Evolutionary conservation across 306 rosid species (phyloP).

Genomic region (Casuarina cunninghamiana): DNA sequence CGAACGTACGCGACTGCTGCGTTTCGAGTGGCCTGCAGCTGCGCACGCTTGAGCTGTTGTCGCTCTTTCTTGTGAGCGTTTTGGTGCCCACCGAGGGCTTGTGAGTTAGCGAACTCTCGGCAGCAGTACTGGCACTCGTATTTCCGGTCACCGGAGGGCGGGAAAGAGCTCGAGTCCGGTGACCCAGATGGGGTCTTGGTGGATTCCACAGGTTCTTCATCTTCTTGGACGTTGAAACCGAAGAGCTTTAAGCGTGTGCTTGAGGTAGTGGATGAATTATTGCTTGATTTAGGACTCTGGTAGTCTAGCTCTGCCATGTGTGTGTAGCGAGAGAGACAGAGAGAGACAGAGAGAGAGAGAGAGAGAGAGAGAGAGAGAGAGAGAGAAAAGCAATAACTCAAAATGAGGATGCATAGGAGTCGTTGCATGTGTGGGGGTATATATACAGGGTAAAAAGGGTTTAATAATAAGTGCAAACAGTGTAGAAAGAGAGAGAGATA

Average conservation of each 20-base stretch:
- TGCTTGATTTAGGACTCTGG: slow-evolving; percentile 44
- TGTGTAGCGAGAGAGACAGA: neutral
- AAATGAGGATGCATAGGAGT: slow-evolving; percentile 36
- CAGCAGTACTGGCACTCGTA: slow-evolving; percentile 96
- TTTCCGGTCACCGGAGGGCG: slow-evolving; percentile 69
- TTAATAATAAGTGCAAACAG: slow-evolving; percentile 19
- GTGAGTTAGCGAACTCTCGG: slow-evolving; percentile 93
- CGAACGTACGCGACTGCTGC: slow-evolving; percentile 81
- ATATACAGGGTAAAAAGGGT: slow-evolving; percentile 41
- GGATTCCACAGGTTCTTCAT: slow-evolving; percentile 55
- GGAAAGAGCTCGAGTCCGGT: slow-evolving; percentile 60
- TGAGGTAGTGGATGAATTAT: slow-evolving; percentile 30
- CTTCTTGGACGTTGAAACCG: slow-evolving; percentile 78
- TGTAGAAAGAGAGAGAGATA: slow-evolving; percentile 24
- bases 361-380: slow-evolving; percentile 29
- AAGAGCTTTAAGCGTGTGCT: slow-evolving; percentile 72
- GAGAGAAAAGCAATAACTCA: slow-evolving; percentile 6
- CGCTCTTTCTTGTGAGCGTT: slow-evolving; percentile 99
- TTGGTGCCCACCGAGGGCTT: slow-evolving; percentile 98
- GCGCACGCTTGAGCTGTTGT: slow-evolving; percentile 88
- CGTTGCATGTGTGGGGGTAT: slow-evolving; percentile 68
- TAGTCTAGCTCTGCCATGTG: slow-evolving; percentile 49
- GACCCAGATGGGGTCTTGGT: slow-evolving; percentile 68
- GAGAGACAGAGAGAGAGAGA: slow-evolving; percentile 22
- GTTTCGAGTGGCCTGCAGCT: slow-evolving; percentile 77